Evolutionary conservation across 2,329 filamentous ascomycete species (phyloP).

Genomic region (Albifimbria verrucaria): DNA sequence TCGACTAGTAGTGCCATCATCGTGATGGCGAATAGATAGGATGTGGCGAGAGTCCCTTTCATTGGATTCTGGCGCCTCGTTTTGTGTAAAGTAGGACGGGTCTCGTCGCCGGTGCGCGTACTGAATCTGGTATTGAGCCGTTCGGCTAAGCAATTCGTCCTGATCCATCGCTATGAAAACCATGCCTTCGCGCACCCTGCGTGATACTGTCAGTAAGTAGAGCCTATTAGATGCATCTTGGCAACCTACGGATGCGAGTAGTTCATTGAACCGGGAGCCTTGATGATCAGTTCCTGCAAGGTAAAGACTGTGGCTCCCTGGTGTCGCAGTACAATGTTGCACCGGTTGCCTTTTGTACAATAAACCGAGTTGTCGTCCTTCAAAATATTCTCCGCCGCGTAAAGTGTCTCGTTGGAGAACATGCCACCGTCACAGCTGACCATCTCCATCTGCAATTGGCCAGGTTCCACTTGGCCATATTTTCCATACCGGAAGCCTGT

Average conservation of each 20-base stretch:
- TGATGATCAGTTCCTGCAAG: constrained; percentile 82
- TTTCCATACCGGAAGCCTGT: constrained; percentile 74
- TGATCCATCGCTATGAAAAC: constrained; percentile 86
- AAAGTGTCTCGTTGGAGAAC: constrained; percentile 59
- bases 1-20: constrained; percentile 47
- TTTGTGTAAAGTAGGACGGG: constrained; percentile 11
- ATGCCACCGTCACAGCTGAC: constrained; percentile 84
- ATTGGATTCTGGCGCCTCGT: constrained; percentile 10
- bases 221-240: constrained; percentile 1
- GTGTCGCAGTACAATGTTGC: constrained; percentile 83
- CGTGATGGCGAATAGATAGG: constrained; percentile 50
- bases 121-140: constrained; percentile 71
- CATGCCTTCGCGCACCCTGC: constrained; percentile 83
- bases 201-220: constrained; percentile 22
- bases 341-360: constrained; percentile 82
- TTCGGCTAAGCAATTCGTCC: constrained; percentile 70
- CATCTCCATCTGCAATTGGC: constrained; percentile 80
- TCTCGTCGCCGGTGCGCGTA: constrained; percentile 40
- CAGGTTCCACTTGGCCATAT: constrained; percentile 83
- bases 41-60: constrained; percentile 30
- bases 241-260: constrained; percentile 80
- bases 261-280: constrained; percentile 68
- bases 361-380: constrained; percentile 82
- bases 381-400: constrained; percentile 77
- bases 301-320: constrained; percentile 77